These are phyloP conservation scores for Inga leiocalycina DNA, from an alignment of 306 rosid genomes.

Conservation along the genomic window DNA sequence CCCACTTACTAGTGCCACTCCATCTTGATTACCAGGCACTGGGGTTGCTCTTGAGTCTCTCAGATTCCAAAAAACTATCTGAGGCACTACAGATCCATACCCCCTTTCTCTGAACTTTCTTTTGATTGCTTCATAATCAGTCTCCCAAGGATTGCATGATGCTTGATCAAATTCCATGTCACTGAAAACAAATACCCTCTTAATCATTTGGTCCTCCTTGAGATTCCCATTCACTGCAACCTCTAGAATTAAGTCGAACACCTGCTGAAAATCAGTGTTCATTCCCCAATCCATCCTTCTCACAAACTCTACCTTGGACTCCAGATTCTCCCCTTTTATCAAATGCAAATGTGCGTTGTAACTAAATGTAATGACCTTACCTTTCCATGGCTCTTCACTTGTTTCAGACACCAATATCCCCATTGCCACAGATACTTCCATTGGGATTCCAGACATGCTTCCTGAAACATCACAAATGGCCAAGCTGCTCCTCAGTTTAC, in stretches of 20 bases:
- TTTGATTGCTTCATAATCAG: constrained; percentile 60
- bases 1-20: constrained; percentile 71
- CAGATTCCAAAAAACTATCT: constrained; percentile 75
- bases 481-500: constrained; percentile 40
- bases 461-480: constrained; percentile 56
- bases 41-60: constrained; percentile 61
- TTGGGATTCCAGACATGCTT: constrained; percentile 52
- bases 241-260: constrained; percentile 57
- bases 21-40: constrained; percentile 48
- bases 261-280: constrained; percentile 66
- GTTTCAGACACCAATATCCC: constrained; percentile 53
- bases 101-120: constrained; percentile 40
- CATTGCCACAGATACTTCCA: constrained; percentile 69
- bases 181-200: constrained; percentile 68
- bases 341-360: constrained; percentile 49
- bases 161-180: constrained; percentile 80
- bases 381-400: constrained; percentile 69
- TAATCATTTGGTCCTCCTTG: constrained; percentile 60
- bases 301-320: constrained; percentile 45
- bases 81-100: constrained; percentile 54
- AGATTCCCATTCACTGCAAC: constrained; percentile 64
- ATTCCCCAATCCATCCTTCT: constrained; percentile 43
- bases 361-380: constrained; percentile 63
- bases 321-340: constrained; percentile 48
- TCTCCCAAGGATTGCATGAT: constrained; percentile 55